Evolutionary conservation across 1,139 yeast genomes (phyloP), one percentile per base, ranked within the genome.

Genomic region (Geotrichum histeridarum): DNA sequence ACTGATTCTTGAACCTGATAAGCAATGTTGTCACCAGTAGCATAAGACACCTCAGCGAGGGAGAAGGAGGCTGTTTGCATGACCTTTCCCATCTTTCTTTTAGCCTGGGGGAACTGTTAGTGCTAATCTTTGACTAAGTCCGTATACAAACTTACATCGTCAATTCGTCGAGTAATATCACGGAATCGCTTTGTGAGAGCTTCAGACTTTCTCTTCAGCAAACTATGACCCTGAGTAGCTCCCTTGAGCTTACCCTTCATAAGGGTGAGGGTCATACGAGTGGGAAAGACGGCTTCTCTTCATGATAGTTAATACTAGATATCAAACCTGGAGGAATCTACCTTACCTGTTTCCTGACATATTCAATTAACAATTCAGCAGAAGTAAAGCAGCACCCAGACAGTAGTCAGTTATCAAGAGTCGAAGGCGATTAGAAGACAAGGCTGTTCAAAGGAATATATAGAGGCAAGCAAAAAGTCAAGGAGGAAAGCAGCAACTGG

Each of bases 61-160:
- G 98, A 91, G 69, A 93, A 93, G 0, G 98, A 95, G 1, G 99
- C 99, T 0, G 95, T 87, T 70, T 93, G 99, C 98, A 93, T 93
- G 44, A 93, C 96, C 61, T 94, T 79, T 48, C 98, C 99, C 99
- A 93, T 93, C 76, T 91, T 93, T 63, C 93, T 82, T 73, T 93
- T 93, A 51, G 98, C 89, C 67, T 69, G 31, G 9, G 37, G 14
- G 22, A 3, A 41, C 14, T 17, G 42, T 18, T 14, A 37, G 22
- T 22, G 18, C 35, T 11, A 15, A 18, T 41, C 15, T 4, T 8
- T 14, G 22, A 22, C 17, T 22, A 32, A 33, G 8, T 41, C 30
- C 22, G 32, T n/a, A 27, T 8, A 27, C 27, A 36, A 33, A 65
- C 69, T 53, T 57, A 69, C 80, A 63, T 91, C 97, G 70, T 93